phyloP scores from a whole-genome alignment of 805 yeast genomes.

The Candida peoriensis region DNA sequence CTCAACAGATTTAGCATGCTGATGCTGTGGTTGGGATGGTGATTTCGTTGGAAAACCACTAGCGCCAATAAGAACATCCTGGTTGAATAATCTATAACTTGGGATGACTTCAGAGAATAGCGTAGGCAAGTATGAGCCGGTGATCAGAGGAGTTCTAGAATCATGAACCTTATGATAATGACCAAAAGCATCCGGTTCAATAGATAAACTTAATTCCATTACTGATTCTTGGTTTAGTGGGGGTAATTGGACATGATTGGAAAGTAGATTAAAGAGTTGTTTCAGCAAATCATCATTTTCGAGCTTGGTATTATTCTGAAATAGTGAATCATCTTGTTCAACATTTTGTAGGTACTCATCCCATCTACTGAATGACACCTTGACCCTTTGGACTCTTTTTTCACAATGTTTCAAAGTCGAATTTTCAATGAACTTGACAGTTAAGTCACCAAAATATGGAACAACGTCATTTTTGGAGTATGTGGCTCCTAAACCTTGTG shows the following conservation, averaged over 20 bases:
- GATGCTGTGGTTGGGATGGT: no score
- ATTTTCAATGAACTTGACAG: slow-evolving; percentile 36
- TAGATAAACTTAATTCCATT: slow-evolving; percentile 57
- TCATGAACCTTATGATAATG: slow-evolving; percentile 36
- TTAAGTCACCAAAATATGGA: slow-evolving; percentile 87
- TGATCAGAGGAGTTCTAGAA: slow-evolving; percentile 50
- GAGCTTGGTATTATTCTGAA: slow-evolving; percentile 18
- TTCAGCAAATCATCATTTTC: slow-evolving; percentile 29
- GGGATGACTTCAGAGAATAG: slow-evolving; percentile 56
- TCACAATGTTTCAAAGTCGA: slow-evolving; percentile 51
- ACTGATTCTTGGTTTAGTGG: slow-evolving; percentile 47
- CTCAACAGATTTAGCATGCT: neutral
- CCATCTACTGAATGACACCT: slow-evolving; percentile 80
- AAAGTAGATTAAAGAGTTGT: slow-evolving; percentile 41
- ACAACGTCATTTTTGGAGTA: slow-evolving; percentile 75
- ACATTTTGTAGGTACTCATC: slow-evolving; percentile 56
- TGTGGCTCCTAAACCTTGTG: slow-evolving; percentile 77
- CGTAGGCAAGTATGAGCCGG: slow-evolving; percentile 62
- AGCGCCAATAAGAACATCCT: slow-evolving; percentile 48
- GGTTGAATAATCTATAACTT: slow-evolving; percentile 52
- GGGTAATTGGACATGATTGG: slow-evolving; percentile 33
- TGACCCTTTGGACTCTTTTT: slow-evolving; percentile 59
- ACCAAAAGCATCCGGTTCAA: slow-evolving; percentile 58
- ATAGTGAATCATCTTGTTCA: slow-evolving; percentile 32
- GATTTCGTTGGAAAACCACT: slow-evolving; percentile 33